Percentiles rank a stretch among this genome's conserved stretches.
Evolutionary conservation across 306 rosid genomes (phyloP).

Genomic region (Argentina anserina): DNA sequence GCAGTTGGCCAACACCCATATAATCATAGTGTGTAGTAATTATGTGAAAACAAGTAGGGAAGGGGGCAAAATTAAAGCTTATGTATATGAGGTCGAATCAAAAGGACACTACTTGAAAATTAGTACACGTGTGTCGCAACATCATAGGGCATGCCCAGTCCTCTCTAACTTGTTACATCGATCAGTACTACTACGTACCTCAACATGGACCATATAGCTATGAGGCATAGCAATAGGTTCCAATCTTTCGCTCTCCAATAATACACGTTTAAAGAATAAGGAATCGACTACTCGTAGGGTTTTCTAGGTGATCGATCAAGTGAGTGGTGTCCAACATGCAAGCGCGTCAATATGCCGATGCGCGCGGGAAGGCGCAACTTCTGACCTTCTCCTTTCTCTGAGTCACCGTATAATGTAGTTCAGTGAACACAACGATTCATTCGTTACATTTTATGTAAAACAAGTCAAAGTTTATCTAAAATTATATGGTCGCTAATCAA

Average conservation of each 20-base stretch:
- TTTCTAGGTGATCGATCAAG: background rate
- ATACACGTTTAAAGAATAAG: conserved; percentile 30
- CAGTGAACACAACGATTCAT: no score
- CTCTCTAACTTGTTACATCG: conserved; percentile 27
- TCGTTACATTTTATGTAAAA: no score
- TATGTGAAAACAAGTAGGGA: conserved; percentile 27
- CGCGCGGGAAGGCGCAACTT: background rate
- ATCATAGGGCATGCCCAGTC: conserved; percentile 27
- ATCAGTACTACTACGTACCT: background rate
- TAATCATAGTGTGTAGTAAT: conserved; percentile 5
- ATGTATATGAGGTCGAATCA: conserved; percentile 17
- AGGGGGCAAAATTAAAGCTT: conserved; percentile 20
- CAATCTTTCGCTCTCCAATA: conserved; percentile 39
- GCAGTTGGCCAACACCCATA: conserved; percentile 34
- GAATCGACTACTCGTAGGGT: conserved; percentile 27
- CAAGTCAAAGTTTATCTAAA: no score
- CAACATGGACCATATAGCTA: conserved; percentile 16
- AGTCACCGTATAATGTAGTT: no score
- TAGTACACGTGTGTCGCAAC: conserved; percentile 24
- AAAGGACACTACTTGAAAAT: conserved; percentile 34
- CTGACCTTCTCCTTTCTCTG: no score
- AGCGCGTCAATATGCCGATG: background rate
- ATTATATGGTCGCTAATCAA: background rate
- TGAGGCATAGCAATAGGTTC: background rate
- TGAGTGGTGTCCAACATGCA: background rate